phyloP scores from a whole-genome alignment of 2,329 filamentous ascomycete genomes.

The Alternaria solani region DNA sequence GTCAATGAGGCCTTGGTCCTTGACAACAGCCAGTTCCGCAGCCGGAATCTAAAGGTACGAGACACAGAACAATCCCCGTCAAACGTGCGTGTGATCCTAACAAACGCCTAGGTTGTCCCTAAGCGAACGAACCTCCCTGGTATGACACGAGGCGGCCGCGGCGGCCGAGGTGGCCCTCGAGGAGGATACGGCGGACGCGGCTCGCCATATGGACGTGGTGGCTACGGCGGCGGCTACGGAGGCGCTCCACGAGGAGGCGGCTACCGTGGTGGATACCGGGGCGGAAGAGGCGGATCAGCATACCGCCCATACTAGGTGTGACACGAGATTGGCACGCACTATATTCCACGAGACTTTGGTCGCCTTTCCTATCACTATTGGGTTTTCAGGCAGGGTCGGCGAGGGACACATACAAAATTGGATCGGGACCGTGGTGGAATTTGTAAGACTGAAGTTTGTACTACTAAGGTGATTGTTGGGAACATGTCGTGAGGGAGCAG shows the following conservation, averaged over 20 bases:
- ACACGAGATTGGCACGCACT: background rate
- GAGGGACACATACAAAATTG: constrained; percentile 14
- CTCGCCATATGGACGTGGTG: constrained; percentile 52
- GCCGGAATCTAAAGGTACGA: constrained; percentile 88
- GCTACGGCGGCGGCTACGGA: constrained; percentile 43
- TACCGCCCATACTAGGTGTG: constrained; percentile 28
- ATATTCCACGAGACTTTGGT: constrained; percentile 6
- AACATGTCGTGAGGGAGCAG: constrained; percentile 7
- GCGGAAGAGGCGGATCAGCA: constrained; percentile 35
- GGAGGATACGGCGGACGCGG: constrained; percentile 61
- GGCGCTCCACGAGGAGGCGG: constrained; percentile 53
- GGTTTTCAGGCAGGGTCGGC: background rate
- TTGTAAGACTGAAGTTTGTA: constrained; percentile 14
- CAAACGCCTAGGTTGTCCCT: constrained; percentile 70
- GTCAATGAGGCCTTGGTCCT: constrained; percentile 93
- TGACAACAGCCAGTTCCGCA: constrained; percentile 96
- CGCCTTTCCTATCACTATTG: background rate
- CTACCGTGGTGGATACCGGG: constrained; percentile 51
- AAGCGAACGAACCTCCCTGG: constrained; percentile 97
- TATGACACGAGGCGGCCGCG: constrained; percentile 81
- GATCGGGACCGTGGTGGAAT: constrained; percentile 13
- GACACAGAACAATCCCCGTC: background rate
- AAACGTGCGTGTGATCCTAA: constrained; percentile 26
- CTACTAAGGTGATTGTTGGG: constrained; percentile 10
- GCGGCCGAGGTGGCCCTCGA: constrained; percentile 61